Conservation (phyloP, 1,139 yeast genomes). For the Starmera stellimalicola region DNA sequence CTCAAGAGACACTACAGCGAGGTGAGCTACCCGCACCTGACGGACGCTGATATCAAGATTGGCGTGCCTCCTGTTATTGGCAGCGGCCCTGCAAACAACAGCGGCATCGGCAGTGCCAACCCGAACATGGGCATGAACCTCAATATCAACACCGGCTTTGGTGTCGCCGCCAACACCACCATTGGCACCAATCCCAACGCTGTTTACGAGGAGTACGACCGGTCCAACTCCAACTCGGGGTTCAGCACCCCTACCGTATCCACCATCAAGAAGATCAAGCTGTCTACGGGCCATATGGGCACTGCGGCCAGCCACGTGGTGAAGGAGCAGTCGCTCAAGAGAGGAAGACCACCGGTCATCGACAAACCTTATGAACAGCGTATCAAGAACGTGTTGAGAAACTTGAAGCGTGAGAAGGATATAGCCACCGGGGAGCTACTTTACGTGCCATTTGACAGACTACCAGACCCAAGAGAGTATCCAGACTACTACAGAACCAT, state of each 20-base stretch:
- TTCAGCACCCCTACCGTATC: too few relatives aligned
- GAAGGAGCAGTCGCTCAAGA: slow-evolving; percentile 42
- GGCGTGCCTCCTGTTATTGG: slow-evolving; percentile 24
- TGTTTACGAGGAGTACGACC: too few relatives aligned
- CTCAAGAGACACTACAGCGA: slow-evolving; percentile 29
- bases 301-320: background rate
- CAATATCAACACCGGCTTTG: background rate
- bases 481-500: slow-evolving; percentile 63
- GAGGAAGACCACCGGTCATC: slow-evolving; percentile 94
- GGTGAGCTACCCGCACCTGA: slow-evolving; percentile 59
- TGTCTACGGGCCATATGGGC: too few relatives aligned
- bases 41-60: slow-evolving; percentile 27
- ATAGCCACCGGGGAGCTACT: slow-evolving; percentile 36
- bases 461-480: slow-evolving; percentile 63
- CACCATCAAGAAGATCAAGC: too few relatives aligned
- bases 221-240: too few relatives aligned
- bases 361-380: slow-evolving; percentile 92
- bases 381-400: slow-evolving; percentile 77
- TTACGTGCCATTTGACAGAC: slow-evolving; percentile 61
- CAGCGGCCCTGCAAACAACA: slow-evolving; percentile 1
- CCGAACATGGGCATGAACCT: background rate
- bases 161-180: too few relatives aligned
- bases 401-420: slow-evolving; percentile 63
- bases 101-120: background rate
- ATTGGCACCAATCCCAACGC: too few relatives aligned